Conservation (phyloP, 345 rosid genomes). For the Brassica rapa region DNA sequence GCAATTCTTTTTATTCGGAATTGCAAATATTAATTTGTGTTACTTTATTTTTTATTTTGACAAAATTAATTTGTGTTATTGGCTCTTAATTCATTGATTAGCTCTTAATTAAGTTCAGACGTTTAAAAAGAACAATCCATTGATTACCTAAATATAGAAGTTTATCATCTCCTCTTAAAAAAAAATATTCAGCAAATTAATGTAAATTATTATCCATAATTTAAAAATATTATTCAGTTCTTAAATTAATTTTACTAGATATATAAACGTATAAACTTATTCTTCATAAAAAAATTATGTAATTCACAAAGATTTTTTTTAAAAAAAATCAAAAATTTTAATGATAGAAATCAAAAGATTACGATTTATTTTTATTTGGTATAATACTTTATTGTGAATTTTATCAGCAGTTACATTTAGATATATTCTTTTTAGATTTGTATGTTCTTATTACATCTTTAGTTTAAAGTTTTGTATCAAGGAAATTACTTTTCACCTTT, state of each 20-base stretch:
- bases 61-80: background rate
- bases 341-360: background rate
- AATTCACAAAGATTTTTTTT: background rate
- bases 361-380: background rate
- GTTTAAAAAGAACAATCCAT: background rate
- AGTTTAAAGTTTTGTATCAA: background rate
- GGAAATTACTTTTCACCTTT: background rate
- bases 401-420: background rate
- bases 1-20: slow-evolving; percentile 4
- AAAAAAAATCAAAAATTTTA: background rate
- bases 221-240: background rate
- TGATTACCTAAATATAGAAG: background rate
- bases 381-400: background rate
- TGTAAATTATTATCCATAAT: background rate
- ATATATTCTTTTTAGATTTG: background rate
- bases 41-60: background rate
- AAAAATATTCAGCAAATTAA: background rate
- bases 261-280: background rate
- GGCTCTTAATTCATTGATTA: background rate
- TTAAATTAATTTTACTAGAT: background rate
- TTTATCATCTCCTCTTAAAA: background rate
- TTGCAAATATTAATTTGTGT: background rate
- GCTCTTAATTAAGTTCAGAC: background rate
- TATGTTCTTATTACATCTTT: background rate
- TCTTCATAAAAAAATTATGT: background rate